Conservation (phyloP, 139 green algal species). For the Tetraselmis striata region DNA sequence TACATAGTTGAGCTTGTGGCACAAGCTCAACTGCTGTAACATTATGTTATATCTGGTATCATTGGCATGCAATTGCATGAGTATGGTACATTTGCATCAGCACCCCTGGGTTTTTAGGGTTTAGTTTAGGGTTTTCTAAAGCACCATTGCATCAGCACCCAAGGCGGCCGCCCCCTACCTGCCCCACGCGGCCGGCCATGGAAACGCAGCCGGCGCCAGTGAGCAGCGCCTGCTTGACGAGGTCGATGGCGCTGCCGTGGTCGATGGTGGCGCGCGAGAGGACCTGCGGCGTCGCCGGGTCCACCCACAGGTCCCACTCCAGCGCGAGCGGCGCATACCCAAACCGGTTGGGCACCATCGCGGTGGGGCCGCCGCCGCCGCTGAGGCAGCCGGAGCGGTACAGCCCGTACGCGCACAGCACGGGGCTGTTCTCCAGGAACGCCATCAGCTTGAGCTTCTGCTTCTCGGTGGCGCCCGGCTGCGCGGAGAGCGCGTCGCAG, state of each 20-base stretch:
- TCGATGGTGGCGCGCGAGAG: slow-evolving; percentile 29
- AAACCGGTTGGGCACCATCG: slow-evolving; percentile 29
- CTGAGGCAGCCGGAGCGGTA: slow-evolving; percentile 5
- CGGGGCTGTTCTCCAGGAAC: slow-evolving; percentile 45
- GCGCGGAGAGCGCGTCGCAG: not conserved
- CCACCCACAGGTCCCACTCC: slow-evolving; percentile 58
- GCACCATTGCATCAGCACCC: no score
- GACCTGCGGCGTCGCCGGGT: not conserved
- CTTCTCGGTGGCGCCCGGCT: not conserved
- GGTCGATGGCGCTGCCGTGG: slow-evolving; percentile 28
- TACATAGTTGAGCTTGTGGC: no score
- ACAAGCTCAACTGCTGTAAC: no score
- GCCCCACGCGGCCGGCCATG: slow-evolving; percentile 20
- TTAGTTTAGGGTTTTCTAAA: no score
- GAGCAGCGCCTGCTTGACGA: slow-evolving; percentile 46
- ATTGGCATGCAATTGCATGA: no score
- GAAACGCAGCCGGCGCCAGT: slow-evolving; percentile 21
- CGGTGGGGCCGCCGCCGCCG: not conserved
- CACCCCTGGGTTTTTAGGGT: no score
- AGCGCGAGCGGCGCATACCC: slow-evolving; percentile 39
- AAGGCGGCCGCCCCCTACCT: not conserved
- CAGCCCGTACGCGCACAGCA: slow-evolving; percentile 51
- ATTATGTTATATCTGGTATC: no score
- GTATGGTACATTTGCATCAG: no score
- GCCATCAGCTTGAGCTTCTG: slow-evolving; percentile 31